Conservation (phyloP, 148 eudicot species). For the Nyssa sinensis region DNA sequence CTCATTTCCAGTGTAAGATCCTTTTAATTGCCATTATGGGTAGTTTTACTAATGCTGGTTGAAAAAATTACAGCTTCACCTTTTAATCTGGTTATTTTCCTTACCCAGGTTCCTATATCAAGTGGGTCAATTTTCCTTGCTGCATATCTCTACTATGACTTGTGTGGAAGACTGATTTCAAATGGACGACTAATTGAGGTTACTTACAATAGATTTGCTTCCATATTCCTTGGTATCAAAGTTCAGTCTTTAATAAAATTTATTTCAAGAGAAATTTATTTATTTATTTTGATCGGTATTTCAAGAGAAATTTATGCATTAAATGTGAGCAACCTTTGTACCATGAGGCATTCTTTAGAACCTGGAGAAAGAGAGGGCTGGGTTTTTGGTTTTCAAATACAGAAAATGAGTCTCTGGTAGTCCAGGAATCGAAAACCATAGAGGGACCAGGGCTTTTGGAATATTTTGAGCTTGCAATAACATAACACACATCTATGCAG, state of each 20-base stretch:
- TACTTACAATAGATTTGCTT: slow-evolving; percentile 2
- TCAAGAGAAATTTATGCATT: no score
- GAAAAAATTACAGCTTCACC: not conserved
- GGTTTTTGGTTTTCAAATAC: not conserved
- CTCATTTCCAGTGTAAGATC: slow-evolving; percentile 56
- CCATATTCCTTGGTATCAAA: not conserved
- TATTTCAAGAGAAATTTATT: not conserved
- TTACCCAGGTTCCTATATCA: slow-evolving; percentile 53
- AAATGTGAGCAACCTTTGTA: no score
- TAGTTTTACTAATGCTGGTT: slow-evolving; percentile 2
- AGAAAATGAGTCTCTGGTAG: no score
- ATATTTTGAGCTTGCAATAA: no score
- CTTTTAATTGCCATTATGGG: not conserved
- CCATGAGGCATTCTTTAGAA: no score
- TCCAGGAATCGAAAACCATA: no score
- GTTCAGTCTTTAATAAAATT: not conserved
- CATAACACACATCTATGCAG: no score
- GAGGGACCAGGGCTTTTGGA: no score
- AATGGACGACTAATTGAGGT: slow-evolving; percentile 74
- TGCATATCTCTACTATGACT: slow-evolving; percentile 68
- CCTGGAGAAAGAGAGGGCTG: not conserved
- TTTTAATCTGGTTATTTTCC: slow-evolving; percentile 15
- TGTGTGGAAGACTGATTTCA: slow-evolving; percentile 57
- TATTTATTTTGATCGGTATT: no score
- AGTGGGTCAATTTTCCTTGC: slow-evolving; percentile 56